These are phyloP conservation scores for Vitis riparia DNA, from an alignment of 164 flowering plant species.

Conservation along the genomic window DNA sequence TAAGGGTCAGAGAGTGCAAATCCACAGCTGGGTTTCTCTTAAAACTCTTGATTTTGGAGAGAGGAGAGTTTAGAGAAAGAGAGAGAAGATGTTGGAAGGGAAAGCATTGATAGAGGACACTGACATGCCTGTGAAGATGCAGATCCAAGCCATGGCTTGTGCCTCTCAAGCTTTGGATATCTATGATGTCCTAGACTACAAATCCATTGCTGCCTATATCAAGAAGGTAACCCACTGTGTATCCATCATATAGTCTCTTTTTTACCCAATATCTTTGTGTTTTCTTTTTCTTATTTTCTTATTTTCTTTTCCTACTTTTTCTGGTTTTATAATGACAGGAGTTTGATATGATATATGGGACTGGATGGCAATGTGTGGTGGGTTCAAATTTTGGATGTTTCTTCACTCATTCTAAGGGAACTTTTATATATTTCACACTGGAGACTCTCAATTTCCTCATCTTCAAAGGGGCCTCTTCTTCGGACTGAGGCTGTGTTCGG, in stretches of 20 bases:
- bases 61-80: conserved; percentile 1
- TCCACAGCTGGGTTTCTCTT: neutral
- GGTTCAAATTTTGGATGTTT: conserved; percentile 85
- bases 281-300: neutral
- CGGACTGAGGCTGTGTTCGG: conserved; percentile 6
- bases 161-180: conserved; percentile 89
- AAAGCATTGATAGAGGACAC: conserved; percentile 80
- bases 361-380: conserved; percentile 93
- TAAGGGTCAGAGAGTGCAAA: neutral
- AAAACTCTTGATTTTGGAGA: neutral
- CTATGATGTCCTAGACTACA: conserved; percentile 77
- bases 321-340: conserved; percentile 40
- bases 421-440: conserved; percentile 77
- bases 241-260: neutral
- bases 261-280: neutral
- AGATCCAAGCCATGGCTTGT: conserved; percentile 74
- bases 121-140: conserved; percentile 95
- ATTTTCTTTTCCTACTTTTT: neutral
- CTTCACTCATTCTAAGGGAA: conserved; percentile 80
- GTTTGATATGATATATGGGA: conserved; percentile 70
- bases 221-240: conserved; percentile 53
- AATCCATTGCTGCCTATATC: conserved; percentile 78
- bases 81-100: conserved; percentile 84
- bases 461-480: conserved; percentile 69
- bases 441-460: conserved; percentile 83